Base-by-base conservation (phyloP, 2,329 filamentous ascomycete species). In the Rasamsonia emersonii region DNA sequence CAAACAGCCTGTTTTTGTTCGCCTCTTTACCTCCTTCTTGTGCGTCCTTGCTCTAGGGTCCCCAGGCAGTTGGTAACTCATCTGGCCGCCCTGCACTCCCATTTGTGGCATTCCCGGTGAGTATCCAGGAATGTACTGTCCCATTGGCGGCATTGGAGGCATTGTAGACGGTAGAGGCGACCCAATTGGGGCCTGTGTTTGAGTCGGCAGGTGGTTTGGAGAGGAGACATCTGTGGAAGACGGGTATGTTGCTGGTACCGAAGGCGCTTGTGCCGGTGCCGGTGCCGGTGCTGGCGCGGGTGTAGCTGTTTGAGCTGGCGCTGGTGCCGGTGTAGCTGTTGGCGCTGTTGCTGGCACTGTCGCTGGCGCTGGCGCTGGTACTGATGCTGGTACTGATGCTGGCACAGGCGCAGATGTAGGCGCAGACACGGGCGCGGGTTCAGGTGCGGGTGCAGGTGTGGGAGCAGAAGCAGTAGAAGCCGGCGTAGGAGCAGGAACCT, bases 1-100 rank as follows among this genome's bases (percentile, higher is more conserved):
- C 47, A 77, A 53, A 58, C 79, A 84, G n/a, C 77, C 77, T 1
- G 77, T 82, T 61, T 82, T 82, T 36, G 80, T 84, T 52, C 80
- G 69, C 44, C 79, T 70, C 64, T 84, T 84, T 55, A 84, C 82
- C 60, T 85, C 79, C 61, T 82, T 78, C 58, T 68, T 68, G 54
- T 81, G 75, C 47, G 77, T 76, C 67, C 44, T 70, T 65, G 51
- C 59, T 64, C 36, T 32, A n/a, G 61, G 56, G 33, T 65, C 58
- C 30, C 64, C 66, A 17, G 54, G 68, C 43, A 59, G 67, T 61
- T 57, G 65, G 55, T 53, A 74, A 61, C 41, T 74, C 62, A 70
- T 72, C 40, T 63, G 66, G 45, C 46, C 38, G 31, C 64, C 62
- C 34, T 58, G 64, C 46, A 55, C 52, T 18, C 46, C 51, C 38